A percentile compares a stretch with the other conserved stretches of the same genome.
Evolutionary conservation across 208 protist genomes (phyloP).

Genomic region (Leishmania amazonensis): DNA sequence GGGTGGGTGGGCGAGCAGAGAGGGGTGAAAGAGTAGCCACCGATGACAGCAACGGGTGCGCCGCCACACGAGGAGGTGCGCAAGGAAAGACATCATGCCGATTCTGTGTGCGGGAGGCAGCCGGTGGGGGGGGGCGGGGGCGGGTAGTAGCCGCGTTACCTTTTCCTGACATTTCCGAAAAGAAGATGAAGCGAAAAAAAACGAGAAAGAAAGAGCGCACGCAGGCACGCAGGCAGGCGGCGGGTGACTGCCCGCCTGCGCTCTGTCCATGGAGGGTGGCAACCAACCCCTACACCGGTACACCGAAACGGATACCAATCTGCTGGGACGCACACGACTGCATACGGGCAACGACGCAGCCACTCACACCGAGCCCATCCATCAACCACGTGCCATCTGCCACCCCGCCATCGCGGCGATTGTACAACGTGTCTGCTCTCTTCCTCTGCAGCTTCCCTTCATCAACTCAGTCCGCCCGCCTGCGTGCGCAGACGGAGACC

Average conservation of each 20-base stretch:
- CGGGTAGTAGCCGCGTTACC: not conserved
- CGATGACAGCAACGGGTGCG: not conserved
- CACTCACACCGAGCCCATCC: not conserved
- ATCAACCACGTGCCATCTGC: not conserved
- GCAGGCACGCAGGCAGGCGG: not conserved
- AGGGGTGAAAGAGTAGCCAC: not conserved
- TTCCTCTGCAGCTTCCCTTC: not conserved
- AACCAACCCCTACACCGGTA: not conserved
- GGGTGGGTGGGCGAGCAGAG: not conserved
- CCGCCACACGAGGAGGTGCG: not conserved
- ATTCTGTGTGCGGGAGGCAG: not conserved
- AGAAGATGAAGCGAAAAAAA: not conserved
- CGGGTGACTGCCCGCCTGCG: not conserved
- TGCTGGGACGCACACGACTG: conserved; percentile 7
- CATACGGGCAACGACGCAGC: conserved; percentile 6
- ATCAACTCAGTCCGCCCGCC: not conserved
- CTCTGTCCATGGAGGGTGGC: not conserved
- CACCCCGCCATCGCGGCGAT: not conserved
- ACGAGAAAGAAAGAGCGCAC: not conserved
- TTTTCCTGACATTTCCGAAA: not conserved
- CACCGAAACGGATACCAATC: not conserved
- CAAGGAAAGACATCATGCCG: not conserved
- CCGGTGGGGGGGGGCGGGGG: not conserved
- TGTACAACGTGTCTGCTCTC: not conserved
- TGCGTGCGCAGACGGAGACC: not conserved